phyloP scores from a whole-genome alignment of 169 alveolate genomes.

The Cryptosporidium baileyi region DNA sequence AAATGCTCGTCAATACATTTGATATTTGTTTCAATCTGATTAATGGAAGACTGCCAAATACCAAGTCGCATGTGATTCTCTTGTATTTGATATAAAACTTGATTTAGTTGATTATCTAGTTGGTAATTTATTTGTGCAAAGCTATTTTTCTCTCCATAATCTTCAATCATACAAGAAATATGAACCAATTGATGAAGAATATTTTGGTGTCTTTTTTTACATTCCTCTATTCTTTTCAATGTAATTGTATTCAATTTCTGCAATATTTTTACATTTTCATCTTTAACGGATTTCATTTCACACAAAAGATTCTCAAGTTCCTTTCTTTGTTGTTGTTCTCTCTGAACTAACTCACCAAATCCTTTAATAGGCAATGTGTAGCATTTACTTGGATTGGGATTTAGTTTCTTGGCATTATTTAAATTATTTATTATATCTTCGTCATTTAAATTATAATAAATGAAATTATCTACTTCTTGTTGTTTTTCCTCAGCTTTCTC shows the following conservation, averaged over 20 bases:
- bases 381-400: slow-evolving; percentile 53
- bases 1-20: slow-evolving; percentile 56
- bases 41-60: slow-evolving; percentile 53
- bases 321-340: slow-evolving; percentile 65
- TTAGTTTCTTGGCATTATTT: slow-evolving; percentile 43
- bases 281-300: slow-evolving; percentile 63
- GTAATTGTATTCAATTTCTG: slow-evolving; percentile 46
- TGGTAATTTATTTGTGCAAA: slow-evolving; percentile 60
- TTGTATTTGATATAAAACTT: slow-evolving; percentile 40
- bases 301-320: slow-evolving; percentile 31
- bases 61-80: slow-evolving; percentile 65
- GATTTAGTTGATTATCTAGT: slow-evolving; percentile 55
- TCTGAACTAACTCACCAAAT: slow-evolving; percentile 50
- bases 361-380: slow-evolving; percentile 63
- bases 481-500: slow-evolving; percentile 64
- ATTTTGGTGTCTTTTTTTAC: slow-evolving; percentile 60
- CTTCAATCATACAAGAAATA: slow-evolving; percentile 66
- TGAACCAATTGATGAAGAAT: slow-evolving; percentile 60
- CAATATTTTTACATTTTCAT: slow-evolving; percentile 18
- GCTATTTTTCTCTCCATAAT: slow-evolving; percentile 32
- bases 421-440: slow-evolving; percentile 30
- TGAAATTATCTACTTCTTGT: slow-evolving; percentile 59
- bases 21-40: slow-evolving; percentile 51
- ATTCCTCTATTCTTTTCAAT: slow-evolving; percentile 46
- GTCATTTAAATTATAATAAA: slow-evolving; percentile 52